Percentiles rank a stretch among this genome's conserved stretches.
These are phyloP conservation scores for Trametes cubensis DNA, from an alignment of 768 basidiomycete species.

Conservation along the genomic window DNA sequence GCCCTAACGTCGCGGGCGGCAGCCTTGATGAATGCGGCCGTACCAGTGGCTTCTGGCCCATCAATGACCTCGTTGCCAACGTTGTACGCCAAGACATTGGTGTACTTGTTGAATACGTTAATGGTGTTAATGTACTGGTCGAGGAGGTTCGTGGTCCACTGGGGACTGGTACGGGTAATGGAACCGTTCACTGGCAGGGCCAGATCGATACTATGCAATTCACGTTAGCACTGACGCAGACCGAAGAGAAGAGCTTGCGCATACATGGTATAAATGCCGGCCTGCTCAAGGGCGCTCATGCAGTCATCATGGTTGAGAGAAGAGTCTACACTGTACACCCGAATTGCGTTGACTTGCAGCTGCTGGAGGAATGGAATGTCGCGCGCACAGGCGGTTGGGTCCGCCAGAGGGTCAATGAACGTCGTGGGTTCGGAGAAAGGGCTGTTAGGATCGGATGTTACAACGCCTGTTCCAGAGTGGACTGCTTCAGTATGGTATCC, in stretches of 20 bases:
- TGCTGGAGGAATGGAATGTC: constrained; percentile 79
- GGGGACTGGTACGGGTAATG: constrained; percentile 68
- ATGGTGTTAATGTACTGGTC: constrained; percentile 80
- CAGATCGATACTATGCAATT: constrained; percentile 71
- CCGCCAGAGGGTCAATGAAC: constrained; percentile 79
- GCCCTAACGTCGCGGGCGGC: constrained; percentile 88
- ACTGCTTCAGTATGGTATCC: not conserved
- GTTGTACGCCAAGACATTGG: constrained; percentile 89
- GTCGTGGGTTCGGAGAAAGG: constrained; percentile 71
- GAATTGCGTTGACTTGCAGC: constrained; percentile 79
- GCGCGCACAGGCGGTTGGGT: constrained; percentile 66
- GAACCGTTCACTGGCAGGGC: constrained; percentile 85
- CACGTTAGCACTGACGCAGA: constrained; percentile 9
- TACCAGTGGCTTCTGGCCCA: constrained; percentile 55
- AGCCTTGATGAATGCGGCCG: constrained; percentile 84
- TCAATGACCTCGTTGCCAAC: constrained; percentile 87
- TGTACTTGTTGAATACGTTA: constrained; percentile 78
- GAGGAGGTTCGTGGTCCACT: constrained; percentile 82
- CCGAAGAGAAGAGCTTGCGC: constrained; percentile 33
- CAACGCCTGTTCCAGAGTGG: constrained; percentile 34
- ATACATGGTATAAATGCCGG: constrained; percentile 89
- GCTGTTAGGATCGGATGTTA: constrained; percentile 52
- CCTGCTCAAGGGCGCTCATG: constrained; percentile 74
- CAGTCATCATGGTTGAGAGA: constrained; percentile 84
- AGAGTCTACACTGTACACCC: constrained; percentile 86